Conservation (phyloP, 371 early-diverging fungal species). For the Mucor irregularis region DNA sequence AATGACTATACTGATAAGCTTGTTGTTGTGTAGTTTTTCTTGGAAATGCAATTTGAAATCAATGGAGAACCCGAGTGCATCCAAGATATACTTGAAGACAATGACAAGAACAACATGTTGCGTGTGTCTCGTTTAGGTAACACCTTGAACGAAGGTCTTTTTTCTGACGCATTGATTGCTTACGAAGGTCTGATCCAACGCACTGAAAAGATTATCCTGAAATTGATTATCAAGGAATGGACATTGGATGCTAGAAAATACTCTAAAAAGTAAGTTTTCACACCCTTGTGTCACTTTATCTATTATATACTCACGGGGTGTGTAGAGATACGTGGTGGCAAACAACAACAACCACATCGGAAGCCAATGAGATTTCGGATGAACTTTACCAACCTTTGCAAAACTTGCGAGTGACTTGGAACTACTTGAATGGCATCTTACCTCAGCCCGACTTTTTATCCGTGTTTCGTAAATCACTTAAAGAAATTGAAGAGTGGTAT, state of each 20-base stretch:
- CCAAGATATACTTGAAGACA: neutral
- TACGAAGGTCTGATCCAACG: conserved; percentile 41
- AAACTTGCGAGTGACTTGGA: conserved; percentile 46
- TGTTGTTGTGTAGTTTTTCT: conserved; percentile 45
- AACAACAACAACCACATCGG: conserved; percentile 5
- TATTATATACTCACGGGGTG: too few relatives aligned
- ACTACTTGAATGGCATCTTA: conserved; percentile 44
- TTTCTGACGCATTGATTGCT: conserved; percentile 25
- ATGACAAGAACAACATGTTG: conserved; percentile 18
- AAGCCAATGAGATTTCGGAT: conserved; percentile 59
- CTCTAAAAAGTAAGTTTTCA: conserved; percentile 51
- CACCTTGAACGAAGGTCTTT: conserved; percentile 10
- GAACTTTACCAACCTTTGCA: conserved; percentile 64
- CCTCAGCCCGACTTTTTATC: conserved; percentile 49
- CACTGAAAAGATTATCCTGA: conserved; percentile 54
- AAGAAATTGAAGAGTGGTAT: conserved; percentile 65
- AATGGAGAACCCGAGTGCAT: conserved; percentile 18
- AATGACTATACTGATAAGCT: neutral
- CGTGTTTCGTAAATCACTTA: conserved; percentile 46
- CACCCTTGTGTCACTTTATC: neutral
- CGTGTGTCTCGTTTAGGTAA: conserved; percentile 1
- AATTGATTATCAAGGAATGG: conserved; percentile 62
- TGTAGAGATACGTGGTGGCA: conserved; percentile 40
- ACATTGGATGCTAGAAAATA: conserved; percentile 56
- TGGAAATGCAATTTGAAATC: conserved; percentile 55